Base-by-base conservation (phyloP, 352 stramenopile genomes). In the Globisporangium viniferum region DNA sequence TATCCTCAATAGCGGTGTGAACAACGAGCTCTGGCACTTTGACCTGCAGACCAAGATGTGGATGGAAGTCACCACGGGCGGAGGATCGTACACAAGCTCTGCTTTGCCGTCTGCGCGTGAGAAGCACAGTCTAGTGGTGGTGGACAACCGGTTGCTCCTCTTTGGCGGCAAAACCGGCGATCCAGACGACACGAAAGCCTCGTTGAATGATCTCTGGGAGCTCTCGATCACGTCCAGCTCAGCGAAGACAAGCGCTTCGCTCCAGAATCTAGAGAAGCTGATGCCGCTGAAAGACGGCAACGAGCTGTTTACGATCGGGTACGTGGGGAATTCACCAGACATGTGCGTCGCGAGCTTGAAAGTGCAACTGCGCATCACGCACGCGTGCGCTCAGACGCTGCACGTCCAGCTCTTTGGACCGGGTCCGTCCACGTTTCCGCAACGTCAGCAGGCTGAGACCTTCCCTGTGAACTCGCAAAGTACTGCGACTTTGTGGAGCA, bases 21-120 rank as follows among this genome's bases (percentile, higher is more conserved):
- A 72, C n/a, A 91, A 88, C 63, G 83, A 93, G 54, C 75, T 93
- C 1, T 93, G 83, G 85, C 77, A 81, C 8, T 90, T 88, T 55
- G 77, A 93, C 62, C 59, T 81, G 1, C 44, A 71, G 2, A 86
- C 77, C 2, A 74, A 77, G 41, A 78, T 68, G 6, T 93, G 85
- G 85, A 78, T 84, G 55, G 68, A 86, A 51, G 64, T 91, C 0
- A 48, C 41, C 2, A 49, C 15, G 36, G 15, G 3, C 3, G 36
- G 49, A 35, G 60, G 73, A 5, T 27, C 67, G 7, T 33, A 62
- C 12, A 64, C 46, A 6, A 46, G 60, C 2, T 65, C 58, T 24
- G 36, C 63, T 7, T 22, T 53, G 18, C 83, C 85, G 0, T 49
- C 72, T 27, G 59, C 79, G 6, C 69, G 83, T 29, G 85, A 92